A percentile compares a stretch with the other conserved stretches of the same genome.
These are phyloP conservation scores for Hordeum pubiflorum DNA, from an alignment of 202 grass and related monocot genomes.

Conservation along the genomic window DNA sequence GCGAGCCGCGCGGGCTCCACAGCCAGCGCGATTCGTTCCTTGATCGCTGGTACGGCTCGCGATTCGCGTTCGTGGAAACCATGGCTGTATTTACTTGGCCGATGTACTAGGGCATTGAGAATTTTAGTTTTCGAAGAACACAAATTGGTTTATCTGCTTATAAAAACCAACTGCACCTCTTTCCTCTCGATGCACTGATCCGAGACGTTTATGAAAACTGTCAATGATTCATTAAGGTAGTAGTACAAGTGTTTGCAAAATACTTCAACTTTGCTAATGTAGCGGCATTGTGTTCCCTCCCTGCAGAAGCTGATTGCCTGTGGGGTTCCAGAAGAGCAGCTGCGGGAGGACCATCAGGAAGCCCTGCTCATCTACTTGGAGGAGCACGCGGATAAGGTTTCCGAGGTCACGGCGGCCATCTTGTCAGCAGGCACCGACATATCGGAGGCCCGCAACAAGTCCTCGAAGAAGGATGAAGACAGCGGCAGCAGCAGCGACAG, in stretches of 20 bases:
- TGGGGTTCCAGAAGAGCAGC: conserved; percentile 46
- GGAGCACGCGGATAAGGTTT: conserved; percentile 30
- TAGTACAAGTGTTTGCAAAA: background rate
- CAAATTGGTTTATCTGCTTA: too few relatives aligned
- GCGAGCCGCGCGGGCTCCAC: too few relatives aligned
- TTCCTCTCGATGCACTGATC: background rate
- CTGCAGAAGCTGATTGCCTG: conserved; percentile 71
- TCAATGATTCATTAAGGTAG: background rate
- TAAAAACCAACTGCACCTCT: background rate
- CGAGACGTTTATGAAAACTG: background rate
- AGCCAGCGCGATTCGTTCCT: background rate
- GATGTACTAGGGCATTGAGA: background rate
- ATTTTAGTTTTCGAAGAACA: background rate
- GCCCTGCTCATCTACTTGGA: conserved; percentile 36
- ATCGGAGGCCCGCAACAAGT: conserved; percentile 4
- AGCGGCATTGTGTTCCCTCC: background rate
- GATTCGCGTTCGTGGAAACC: background rate
- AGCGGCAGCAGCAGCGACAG: background rate
- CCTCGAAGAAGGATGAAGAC: conserved; percentile 19
- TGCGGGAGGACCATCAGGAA: conserved; percentile 38
- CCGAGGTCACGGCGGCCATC: conserved; percentile 35
- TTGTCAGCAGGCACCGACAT: conserved; percentile 44
- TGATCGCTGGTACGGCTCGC: background rate
- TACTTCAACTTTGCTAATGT: conserved; percentile 11
- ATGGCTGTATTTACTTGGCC: background rate